A percentile compares a stretch with the other conserved stretches of the same genome.
Conservation (phyloP, 768 basidiomycete species). For the Lactarius pseudohatsudake region DNA sequence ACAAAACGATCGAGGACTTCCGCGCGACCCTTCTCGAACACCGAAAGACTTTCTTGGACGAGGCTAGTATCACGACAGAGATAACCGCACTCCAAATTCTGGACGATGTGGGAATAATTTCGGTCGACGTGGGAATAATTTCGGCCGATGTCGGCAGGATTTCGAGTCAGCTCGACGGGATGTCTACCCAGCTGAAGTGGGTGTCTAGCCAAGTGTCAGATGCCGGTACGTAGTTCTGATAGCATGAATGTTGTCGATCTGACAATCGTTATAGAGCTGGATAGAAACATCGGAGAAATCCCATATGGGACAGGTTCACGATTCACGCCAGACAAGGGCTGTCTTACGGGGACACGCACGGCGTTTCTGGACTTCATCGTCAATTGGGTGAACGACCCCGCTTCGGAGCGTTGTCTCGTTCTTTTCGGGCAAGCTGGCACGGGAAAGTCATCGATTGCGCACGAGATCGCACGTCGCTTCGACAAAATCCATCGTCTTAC, state of each 20-base stretch:
- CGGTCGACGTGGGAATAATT: background rate
- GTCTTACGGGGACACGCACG: background rate
- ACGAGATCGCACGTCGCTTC: background rate
- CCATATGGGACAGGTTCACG: background rate
- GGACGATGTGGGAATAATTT: background rate
- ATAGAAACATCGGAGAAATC: background rate
- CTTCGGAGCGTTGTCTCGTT: background rate
- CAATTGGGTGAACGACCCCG: background rate
- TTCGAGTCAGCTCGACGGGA: background rate
- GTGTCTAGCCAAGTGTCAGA: background rate
- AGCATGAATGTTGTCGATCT: background rate
- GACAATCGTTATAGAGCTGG: background rate
- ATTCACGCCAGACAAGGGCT: background rate
- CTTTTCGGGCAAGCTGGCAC: conserved; percentile 1
- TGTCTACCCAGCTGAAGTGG: background rate
- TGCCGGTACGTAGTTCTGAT: background rate
- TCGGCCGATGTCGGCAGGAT: too few relatives aligned
- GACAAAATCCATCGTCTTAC: background rate
- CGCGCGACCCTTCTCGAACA: background rate
- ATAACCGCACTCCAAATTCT: conserved; percentile 1
- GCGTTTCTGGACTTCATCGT: background rate
- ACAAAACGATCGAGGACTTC: background rate
- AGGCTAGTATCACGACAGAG: background rate
- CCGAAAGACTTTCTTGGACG: background rate
- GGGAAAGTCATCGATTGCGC: too few relatives aligned